Evolutionary conservation across 2,329 filamentous ascomycete genomes (phyloP).

Genomic region (Trichophyton verrucosum): DNA sequence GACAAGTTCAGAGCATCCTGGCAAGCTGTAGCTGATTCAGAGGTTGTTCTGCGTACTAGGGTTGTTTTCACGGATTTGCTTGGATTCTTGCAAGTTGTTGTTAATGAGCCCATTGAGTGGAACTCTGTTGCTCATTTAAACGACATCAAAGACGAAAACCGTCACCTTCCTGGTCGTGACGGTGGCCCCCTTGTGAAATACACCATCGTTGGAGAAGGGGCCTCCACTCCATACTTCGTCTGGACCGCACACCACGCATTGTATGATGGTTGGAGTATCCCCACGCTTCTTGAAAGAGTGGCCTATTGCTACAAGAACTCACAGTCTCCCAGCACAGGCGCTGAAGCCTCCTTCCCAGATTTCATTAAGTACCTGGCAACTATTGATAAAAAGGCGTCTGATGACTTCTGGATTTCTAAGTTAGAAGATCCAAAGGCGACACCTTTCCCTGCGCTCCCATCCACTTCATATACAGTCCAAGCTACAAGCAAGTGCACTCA

Average conservation of each 20-base stretch:
- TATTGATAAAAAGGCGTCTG: slow-evolving; percentile 8
- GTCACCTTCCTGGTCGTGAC: slow-evolving; percentile 15
- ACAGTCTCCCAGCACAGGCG: not conserved
- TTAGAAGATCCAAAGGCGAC: slow-evolving; percentile 9
- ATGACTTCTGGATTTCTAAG: slow-evolving; percentile 13
- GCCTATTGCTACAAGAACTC: slow-evolving; percentile 11
- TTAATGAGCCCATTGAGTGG: slow-evolving; percentile 17
- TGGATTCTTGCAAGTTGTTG: slow-evolving; percentile 21
- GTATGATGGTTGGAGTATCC: slow-evolving; percentile 29
- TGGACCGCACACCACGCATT: slow-evolving; percentile 34
- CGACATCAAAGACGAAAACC: slow-evolving; percentile 7
- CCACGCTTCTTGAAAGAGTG: slow-evolving; percentile 14
- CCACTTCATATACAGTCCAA: slow-evolving; percentile 9
- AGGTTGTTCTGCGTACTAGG: slow-evolving; percentile 33
- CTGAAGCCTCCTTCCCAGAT: slow-evolving; percentile 12
- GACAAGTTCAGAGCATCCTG: slow-evolving; percentile 28
- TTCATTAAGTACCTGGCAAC: slow-evolving; percentile 18
- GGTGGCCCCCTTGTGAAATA: slow-evolving; percentile 24
- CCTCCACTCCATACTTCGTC: slow-evolving; percentile 20
- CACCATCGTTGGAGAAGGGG: slow-evolving; percentile 11
- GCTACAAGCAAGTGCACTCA: slow-evolving; percentile 7
- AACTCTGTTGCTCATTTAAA: slow-evolving; percentile 8
- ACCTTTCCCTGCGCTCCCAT: slow-evolving; percentile 12
- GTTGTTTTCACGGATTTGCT: slow-evolving; percentile 19
- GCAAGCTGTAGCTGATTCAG: slow-evolving; percentile 23